Base-by-base conservation (phyloP, 495 filamentous ascomycete species). In the Hypoxylon perforatum region DNA sequence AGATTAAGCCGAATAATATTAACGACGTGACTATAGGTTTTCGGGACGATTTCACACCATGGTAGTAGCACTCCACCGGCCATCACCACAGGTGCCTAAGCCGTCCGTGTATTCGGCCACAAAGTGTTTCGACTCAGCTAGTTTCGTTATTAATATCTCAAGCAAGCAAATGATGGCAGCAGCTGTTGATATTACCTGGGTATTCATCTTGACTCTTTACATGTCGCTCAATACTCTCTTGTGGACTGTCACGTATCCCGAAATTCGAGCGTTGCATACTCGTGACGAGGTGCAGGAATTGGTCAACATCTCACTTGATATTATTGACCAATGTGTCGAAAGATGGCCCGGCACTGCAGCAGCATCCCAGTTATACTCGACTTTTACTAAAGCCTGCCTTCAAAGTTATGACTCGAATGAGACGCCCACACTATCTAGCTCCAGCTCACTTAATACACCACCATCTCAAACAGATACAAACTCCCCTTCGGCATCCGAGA, bases 331-430 rank as follows among this genome's bases (percentile, higher is more conserved):
- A 46, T 89, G 92, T 52, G 88, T 90, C 1, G 88, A 92, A 67
- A 85, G 92, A 22, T 97, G 94, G 94, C 94, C 94, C 0, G 94
- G 94, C 21, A 91, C 93, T 9, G 83, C 87, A 49, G 90, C 91
- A n/a, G 93, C 93, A 14, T 83, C 90, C 9, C 82, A 92, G 65
- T 83, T 97, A 19, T 97, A 97, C 73, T 77, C 79, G 14, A 91
- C 88, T 53, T 84, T 98, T 25, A 87, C 94, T n/a, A 84, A 82
- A 46, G 93, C 93, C 17, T 93, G 91, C 66, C 77, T 97, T 68
- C 91, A 89, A 72, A 91, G 91, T 62, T 98, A 94, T 75, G 85
- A 89, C 53, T 77, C 78, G 18, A 88, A 87, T 35, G 86, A 88
- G 39, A 80, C 70, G 12, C 68, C 69, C 30, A 70, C 51, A n/a